A percentile compares a stretch with the other conserved stretches of the same genome.
These are phyloP conservation scores for Serendipita vermifera DNA, from an alignment of 768 basidiomycete species.

Conservation along the genomic window DNA sequence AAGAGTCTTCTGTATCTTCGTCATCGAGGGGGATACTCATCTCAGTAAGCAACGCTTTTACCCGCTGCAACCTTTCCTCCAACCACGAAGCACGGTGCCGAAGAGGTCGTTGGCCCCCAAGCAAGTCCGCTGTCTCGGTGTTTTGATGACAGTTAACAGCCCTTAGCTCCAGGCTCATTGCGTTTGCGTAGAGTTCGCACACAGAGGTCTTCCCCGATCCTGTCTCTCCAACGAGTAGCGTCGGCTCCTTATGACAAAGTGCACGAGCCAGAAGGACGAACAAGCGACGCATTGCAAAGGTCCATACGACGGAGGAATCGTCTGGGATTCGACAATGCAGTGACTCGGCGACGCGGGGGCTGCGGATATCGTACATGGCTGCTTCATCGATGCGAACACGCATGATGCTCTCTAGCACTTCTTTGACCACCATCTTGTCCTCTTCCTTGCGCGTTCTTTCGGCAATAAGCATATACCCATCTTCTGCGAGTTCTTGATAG, in stretches of 20 bases:
- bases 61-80: slow-evolving; percentile 28
- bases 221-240: slow-evolving; percentile 91
- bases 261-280: slow-evolving; percentile 78
- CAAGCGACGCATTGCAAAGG: slow-evolving; percentile 79
- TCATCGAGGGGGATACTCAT: slow-evolving; percentile 12
- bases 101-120: slow-evolving; percentile 82
- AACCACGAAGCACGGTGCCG: slow-evolving; percentile 55
- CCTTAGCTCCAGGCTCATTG: slow-evolving; percentile 44
- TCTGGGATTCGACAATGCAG: slow-evolving; percentile 46
- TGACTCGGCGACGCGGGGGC: slow-evolving; percentile 28
- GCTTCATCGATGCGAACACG: slow-evolving; percentile 69
- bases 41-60: slow-evolving; percentile 17
- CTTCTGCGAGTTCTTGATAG: slow-evolving; percentile 85
- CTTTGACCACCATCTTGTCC: slow-evolving; percentile 80
- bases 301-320: slow-evolving; percentile 64
- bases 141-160: slow-evolving; percentile 94
- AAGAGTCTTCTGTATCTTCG: slow-evolving; percentile 19
- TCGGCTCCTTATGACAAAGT: slow-evolving; percentile 80
- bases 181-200: slow-evolving; percentile 76
- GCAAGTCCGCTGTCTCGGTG: slow-evolving; percentile 93
- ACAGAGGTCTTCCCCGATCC: slow-evolving; percentile 97
- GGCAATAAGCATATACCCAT: slow-evolving; percentile 94
- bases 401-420: slow-evolving; percentile 82
- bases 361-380: slow-evolving; percentile 49
- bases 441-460: slow-evolving; percentile 77